Evolutionary conservation across 768 basidiomycete genomes (phyloP), one percentile per base, ranked within the genome.

Genomic region (Lactarius pseudohatsudake): DNA sequence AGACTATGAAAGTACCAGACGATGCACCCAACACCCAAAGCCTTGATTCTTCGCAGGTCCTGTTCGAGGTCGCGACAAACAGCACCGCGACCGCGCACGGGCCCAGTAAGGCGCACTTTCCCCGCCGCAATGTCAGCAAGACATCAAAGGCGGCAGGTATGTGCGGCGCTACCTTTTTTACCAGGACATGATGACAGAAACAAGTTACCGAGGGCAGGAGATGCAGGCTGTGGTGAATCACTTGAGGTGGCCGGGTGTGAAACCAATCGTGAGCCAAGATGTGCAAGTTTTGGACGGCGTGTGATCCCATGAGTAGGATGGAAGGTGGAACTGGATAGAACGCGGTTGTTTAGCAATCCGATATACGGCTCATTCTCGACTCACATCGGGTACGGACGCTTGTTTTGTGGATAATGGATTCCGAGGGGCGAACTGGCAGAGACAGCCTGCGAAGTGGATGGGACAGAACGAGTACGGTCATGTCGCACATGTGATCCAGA

Each of bases 121-220:
- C 28, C 34, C 41, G 15, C 28, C 4, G 26, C 9, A 32, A 22
- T 40, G 57, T 66, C 20, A 66, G 61, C 26, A 41, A 62, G 47
- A n/a, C 9, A 7, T 34, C 2, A 13, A 47, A 53, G 6, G 30
- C n/a, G 32, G 57, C 18, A 62, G 11, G 30, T 28, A 58, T 54
- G 59, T 38, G 9, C 13, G n/a, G 36, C 45, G 58, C 11, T 36
- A 88, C 90, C 88, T 82, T 97, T 94, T 77, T 98, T 98, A 4
- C 96, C 96, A 2, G 96, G 96, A 78, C 96, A 98, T 7, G 92
- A 94, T 7, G 91, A 94, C 38, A 98, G 76, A 59, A 89, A 83
- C 26, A 98, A 78, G 75, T 98, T 98, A n/a, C 96, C 96, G 10
- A 96, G 77, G 15, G 59, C 57, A 59, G 66, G 71, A 41, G 61